Evolutionary conservation across 352 stramenopile genomes (phyloP).

Genomic region (Pythium insidiosum): DNA sequence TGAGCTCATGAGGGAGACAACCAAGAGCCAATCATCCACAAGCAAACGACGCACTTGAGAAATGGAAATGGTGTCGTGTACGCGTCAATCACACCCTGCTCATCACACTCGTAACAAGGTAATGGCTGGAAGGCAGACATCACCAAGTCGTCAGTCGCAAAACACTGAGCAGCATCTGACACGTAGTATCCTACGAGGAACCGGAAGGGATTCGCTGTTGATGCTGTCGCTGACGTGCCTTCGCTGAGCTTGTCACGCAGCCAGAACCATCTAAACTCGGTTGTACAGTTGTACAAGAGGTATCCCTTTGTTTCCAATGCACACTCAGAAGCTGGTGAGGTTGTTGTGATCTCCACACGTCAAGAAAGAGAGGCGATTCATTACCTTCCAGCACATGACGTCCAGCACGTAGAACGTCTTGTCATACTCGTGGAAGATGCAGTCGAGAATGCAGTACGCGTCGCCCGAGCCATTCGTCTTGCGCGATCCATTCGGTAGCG

Average conservation of each 20-base stretch:
- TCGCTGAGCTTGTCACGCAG: constrained; percentile 87
- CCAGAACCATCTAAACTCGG: constrained; percentile 90
- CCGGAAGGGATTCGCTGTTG: constrained; percentile 60
- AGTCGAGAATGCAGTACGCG: constrained; percentile 88
- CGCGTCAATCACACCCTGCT: constrained; percentile 56
- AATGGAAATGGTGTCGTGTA: constrained; percentile 81
- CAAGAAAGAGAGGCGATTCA: not conserved
- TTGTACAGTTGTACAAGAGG: constrained; percentile 89
- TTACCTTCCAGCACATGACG: constrained; percentile 91
- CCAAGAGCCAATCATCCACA: not conserved
- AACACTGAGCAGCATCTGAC: not conserved
- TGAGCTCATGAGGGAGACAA: no score
- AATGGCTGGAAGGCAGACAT: constrained; percentile 32
- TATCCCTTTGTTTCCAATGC: constrained; percentile 42
- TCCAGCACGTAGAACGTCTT: constrained; percentile 90
- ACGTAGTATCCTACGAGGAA: constrained; percentile 45
- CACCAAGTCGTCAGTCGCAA: not conserved
- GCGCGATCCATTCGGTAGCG: constrained; percentile 70
- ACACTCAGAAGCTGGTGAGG: no score
- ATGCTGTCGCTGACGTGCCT: constrained; percentile 28
- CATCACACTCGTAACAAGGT: constrained; percentile 83
- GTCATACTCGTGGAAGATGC: constrained; percentile 87
- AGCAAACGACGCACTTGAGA: constrained; percentile 51
- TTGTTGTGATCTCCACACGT: no score
- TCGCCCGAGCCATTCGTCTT: constrained; percentile 66